A percentile compares a stretch with the other conserved stretches of the same genome.
These are phyloP conservation scores for Aaosphaeria pasadenensis DNA, from an alignment of 2,329 filamentous ascomycete genomes.

Conservation along the genomic window DNA sequence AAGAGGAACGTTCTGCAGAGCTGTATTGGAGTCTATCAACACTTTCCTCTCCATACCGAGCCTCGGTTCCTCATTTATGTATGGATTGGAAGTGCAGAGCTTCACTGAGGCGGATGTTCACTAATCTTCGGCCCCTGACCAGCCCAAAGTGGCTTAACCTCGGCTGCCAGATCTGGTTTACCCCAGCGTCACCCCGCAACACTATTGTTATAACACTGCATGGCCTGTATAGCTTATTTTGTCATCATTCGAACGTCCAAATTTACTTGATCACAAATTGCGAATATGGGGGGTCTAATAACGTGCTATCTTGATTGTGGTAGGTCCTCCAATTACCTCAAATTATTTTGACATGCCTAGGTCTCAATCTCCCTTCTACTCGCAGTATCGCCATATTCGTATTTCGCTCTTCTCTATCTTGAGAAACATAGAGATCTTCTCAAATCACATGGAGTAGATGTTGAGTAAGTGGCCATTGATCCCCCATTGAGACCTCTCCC, in stretches of 20 bases:
- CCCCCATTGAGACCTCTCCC: too few relatives aligned
- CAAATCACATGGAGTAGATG: constrained; percentile 56
- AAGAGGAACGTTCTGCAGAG: too few relatives aligned
- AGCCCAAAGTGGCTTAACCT: constrained; percentile 9
- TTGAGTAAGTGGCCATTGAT: constrained; percentile 56
- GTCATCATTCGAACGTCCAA: background rate
- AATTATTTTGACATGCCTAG: background rate
- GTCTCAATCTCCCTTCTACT: background rate
- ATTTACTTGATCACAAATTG: background rate
- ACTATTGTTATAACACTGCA: background rate
- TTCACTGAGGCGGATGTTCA: too few relatives aligned
- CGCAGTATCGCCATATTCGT: constrained; percentile 61
- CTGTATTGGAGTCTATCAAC: too few relatives aligned
- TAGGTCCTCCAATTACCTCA: constrained; percentile 34
- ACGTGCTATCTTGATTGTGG: constrained; percentile 67
- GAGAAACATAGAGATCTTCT: constrained; percentile 55
- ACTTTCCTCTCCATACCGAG: too few relatives aligned
- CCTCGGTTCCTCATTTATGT: too few relatives aligned
- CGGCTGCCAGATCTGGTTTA: constrained; percentile 17
- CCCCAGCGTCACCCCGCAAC: background rate
- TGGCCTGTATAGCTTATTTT: background rate
- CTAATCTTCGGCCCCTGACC: too few relatives aligned
- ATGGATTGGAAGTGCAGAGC: too few relatives aligned
- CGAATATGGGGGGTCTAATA: constrained; percentile 58
- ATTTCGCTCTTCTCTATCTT: constrained; percentile 56